A percentile compares a stretch with the other conserved stretches of the same genome.
Evolutionary conservation across 306 rosid species (phyloP).

Genomic region (Castanospermum australe): DNA sequence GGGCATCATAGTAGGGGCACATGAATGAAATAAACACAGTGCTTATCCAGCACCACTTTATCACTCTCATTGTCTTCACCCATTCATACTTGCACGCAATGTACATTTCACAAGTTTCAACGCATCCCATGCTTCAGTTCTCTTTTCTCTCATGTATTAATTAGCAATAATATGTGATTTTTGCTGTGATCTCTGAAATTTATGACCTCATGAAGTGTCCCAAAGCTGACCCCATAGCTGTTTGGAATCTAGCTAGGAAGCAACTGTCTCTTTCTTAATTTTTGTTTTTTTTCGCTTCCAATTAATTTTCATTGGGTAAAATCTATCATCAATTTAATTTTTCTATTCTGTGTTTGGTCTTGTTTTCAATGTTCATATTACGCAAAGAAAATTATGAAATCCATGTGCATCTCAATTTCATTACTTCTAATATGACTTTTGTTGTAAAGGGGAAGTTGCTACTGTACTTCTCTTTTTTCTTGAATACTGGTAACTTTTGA

Average conservation of each 20-base stretch:
- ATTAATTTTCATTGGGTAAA: background rate
- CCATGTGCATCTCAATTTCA: too few species aligned
- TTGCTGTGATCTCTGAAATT: background rate
- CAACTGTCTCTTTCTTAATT: background rate
- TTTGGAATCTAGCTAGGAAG: constrained; percentile 13
- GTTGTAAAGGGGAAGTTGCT: too few species aligned
- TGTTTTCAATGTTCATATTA: background rate
- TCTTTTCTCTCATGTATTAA: background rate
- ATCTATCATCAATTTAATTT: background rate
- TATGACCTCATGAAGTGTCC: constrained; percentile 9
- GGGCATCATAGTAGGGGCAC: constrained; percentile 31
- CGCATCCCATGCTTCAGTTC: background rate
- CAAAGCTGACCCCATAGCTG: constrained; percentile 6
- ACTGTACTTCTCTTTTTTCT: too few species aligned
- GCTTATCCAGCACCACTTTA: constrained; percentile 22
- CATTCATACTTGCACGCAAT: constrained; percentile 40
- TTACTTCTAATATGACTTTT: too few species aligned
- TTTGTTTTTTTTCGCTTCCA: background rate
- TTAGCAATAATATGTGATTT: background rate
- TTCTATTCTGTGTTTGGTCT: background rate
- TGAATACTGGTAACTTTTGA: too few species aligned
- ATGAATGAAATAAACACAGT: constrained; percentile 34
- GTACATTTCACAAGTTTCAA: background rate
- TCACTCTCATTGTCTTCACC: constrained; percentile 17
- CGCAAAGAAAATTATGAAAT: background rate